Base-by-base conservation (phyloP, 23 red algal genomes). In the Pyropia yezoensis region DNA sequence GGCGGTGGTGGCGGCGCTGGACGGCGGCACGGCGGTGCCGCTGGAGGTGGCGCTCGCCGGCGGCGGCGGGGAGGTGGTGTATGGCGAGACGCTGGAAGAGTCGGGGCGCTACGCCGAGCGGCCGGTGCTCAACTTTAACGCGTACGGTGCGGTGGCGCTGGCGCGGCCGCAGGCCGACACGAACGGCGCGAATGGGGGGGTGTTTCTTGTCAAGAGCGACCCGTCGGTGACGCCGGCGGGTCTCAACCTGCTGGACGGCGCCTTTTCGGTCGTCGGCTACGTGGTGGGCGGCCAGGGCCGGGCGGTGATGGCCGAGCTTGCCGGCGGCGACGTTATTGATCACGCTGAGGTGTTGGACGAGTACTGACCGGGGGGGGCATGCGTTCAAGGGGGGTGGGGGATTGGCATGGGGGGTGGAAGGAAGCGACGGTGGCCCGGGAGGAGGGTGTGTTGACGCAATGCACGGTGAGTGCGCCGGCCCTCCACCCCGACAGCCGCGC, bases 171-270 rank as follows among this genome's bases (percentile, higher is more conserved):
- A 3, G 24, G 13, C 24, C 29, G 57, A 61, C 57, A 25, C 29
- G 6, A 61, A 61, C 29, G 39, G 39, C 39, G 24, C 6, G 24
- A 25, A 61, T 13, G 57, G 57, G 57, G 57, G 57, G 4, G 24
- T 61, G 7, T 61, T 61, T 9, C 29, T 61, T 9, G 57, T 61
- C 57, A 61, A 61, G 57, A 61, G 24, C 24, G 57, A 61, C 57
- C 57, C 57, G 12, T 27, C 57, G 24, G 57, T 27, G 57, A 61
- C 57, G 29, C 57, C 57, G 3, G 57, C 57, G 24, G 57, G 57
- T 2, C 29, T 61, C 24, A 61, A 61, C 57, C 57, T 61, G 24
- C 57, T 61, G 4, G 57, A 61, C 57, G 57, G 57, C 11, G 29
- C 24, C 1, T 61, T 27, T 29, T 61, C 57, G 12, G 57, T 61